Percentiles rank a stretch among this genome's conserved stretches.
Conservation (phyloP, 2,329 filamentous ascomycete genomes). For the Trichoderma sp. region DNA sequence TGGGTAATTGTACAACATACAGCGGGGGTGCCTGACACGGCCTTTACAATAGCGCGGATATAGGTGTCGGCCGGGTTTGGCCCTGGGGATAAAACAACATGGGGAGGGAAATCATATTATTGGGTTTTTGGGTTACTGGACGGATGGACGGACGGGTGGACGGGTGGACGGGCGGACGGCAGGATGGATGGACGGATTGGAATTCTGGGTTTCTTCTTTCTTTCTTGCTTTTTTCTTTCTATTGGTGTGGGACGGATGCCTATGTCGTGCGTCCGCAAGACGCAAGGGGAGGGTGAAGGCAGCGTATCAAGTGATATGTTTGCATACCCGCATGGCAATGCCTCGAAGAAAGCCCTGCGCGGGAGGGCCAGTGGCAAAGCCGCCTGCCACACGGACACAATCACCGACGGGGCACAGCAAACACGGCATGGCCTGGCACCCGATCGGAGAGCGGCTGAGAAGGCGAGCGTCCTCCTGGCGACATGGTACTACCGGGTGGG, state of each 20-base stretch:
- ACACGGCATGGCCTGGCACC: neutral
- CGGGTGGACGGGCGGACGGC: neutral
- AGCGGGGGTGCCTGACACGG: neutral
- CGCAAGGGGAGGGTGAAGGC: neutral
- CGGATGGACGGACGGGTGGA: neutral
- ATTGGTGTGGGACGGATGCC: neutral
- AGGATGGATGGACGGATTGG: neutral
- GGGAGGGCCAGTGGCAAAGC: neutral
- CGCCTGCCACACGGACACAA: conserved; percentile 13
- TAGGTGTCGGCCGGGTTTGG: neutral
- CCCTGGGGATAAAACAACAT: neutral
- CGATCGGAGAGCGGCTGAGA: neutral
- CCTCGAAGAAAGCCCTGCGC: neutral
- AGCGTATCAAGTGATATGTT: conserved; percentile 16
- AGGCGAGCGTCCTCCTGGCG: neutral
- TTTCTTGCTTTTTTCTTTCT: neutral
- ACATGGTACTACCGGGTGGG: conserved; percentile 16
- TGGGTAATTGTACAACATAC: conserved; percentile 21
- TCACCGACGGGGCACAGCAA: conserved; percentile 1
- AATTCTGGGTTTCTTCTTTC: neutral
- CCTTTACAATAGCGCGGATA: conserved; percentile 9
- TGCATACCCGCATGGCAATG: conserved; percentile 1
- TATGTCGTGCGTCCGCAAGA: conserved; percentile 1
- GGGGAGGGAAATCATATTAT: neutral
- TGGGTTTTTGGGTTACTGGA: conserved; percentile 9